Base-by-base conservation (phyloP, 352 stramenopile species). In the Thalassiosira hispida region DNA sequence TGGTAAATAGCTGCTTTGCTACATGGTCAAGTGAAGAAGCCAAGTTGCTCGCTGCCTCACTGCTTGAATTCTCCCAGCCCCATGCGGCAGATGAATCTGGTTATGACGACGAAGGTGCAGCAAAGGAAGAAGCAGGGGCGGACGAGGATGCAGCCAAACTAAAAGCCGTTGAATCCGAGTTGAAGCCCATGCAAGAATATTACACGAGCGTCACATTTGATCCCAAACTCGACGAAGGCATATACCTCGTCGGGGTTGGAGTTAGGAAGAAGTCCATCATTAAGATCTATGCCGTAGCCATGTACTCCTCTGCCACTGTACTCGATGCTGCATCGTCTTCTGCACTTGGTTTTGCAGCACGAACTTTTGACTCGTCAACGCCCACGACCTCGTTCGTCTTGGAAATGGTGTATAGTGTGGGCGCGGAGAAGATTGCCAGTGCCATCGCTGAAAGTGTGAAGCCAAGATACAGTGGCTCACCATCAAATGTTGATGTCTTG, bases 241-340 rank as follows among this genome's bases (percentile, higher is more conserved):
- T 59, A 18, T 59, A 59, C 38, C 51, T 59, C 18, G 51, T 59
- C 7, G 51, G 51, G 4, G 51, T 23, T 59, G 51, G 51, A n/a
- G 51, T 52, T 16, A 12, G 44, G 1, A 52, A 52, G 44, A 52
- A 52, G 9, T 52, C 44, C 27, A 52, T 52, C 23, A 59, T 59
- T 23, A 59, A 59, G 27, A 11, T 59, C 6, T 59, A 59, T 16
- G 51, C 51, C 12, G 51, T 59, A 7, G 51, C 51, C 9, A 40
- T 59, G 27, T 59, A 59, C 23, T 18, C 1, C 16, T 59, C 51
- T 5, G 20, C 51, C 4, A 5, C 23, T 8, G 51, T 59, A n/a
- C 23, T 59, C 6, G 38, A 59, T 59, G 51, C 51, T n/a, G 51
- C n/a, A 38, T n/a, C 42, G 3, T 11, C 51, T 33, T 11, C 51